Evolutionary conservation across 2,329 filamentous ascomycete genomes (phyloP).

Genomic region (Sclerotinia nivalis): DNA sequence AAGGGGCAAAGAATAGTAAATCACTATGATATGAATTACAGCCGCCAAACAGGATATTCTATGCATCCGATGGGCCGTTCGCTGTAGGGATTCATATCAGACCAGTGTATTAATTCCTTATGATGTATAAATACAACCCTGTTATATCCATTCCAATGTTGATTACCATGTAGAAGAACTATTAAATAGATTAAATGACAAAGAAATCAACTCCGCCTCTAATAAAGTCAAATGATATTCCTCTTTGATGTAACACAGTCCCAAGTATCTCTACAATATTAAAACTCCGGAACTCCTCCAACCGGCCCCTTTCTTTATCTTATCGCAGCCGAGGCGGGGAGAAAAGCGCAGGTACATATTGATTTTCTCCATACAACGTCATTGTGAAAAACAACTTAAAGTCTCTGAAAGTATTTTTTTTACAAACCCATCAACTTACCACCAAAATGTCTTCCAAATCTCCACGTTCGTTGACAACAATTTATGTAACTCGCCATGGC

Average conservation of each 20-base stretch:
- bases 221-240: not conserved
- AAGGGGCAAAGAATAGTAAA: slow-evolving; percentile 30
- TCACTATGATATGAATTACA: not conserved
- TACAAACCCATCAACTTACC: not conserved
- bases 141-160: not conserved
- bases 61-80: not conserved
- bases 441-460: slow-evolving; percentile 16
- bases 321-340: slow-evolving; percentile 21
- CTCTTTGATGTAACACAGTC: not conserved
- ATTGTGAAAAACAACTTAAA: slow-evolving; percentile 17
- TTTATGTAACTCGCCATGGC: slow-evolving; percentile 74
- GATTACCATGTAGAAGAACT: slow-evolving; percentile 1
- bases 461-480: slow-evolving; percentile 40
- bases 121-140: slow-evolving; percentile 3
- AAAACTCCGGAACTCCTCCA: slow-evolving; percentile 33
- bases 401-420: slow-evolving; percentile 41
- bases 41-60: not conserved
- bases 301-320: slow-evolving; percentile 18
- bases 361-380: slow-evolving; percentile 16
- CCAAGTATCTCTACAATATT: not conserved
- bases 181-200: slow-evolving; percentile 8
- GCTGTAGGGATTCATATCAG: not conserved
- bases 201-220: not conserved
- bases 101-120: slow-evolving; percentile 1
- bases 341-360: slow-evolving; percentile 11